Conservation (phyloP, 2,329 filamentous ascomycete genomes). For the Ophiostoma montium region DNA sequence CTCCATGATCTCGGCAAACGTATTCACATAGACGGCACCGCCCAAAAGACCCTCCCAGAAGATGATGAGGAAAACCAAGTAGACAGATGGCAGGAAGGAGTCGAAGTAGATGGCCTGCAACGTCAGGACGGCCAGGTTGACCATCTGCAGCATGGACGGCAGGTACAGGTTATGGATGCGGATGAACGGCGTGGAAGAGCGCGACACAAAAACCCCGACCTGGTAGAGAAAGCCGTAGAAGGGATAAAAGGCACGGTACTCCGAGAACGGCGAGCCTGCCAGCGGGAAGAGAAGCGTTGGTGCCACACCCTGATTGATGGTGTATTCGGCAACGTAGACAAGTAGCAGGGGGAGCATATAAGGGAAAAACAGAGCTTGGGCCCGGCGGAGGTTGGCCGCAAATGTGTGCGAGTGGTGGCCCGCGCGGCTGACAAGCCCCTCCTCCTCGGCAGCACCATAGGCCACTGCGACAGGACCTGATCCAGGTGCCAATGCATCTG, state of each 20-base stretch:
- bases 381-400: constrained; percentile 45
- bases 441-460: constrained; percentile 11
- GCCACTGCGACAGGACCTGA: not conserved
- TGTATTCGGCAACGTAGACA: constrained; percentile 93
- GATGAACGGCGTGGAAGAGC: constrained; percentile 78
- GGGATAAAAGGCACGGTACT: constrained; percentile 82
- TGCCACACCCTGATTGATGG: constrained; percentile 88
- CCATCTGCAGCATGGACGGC: constrained; percentile 67
- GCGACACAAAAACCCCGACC: constrained; percentile 84
- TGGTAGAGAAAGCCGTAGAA: constrained; percentile 94
- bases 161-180: constrained; percentile 69
- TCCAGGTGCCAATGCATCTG: not conserved
- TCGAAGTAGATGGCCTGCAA: constrained; percentile 53
- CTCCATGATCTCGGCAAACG: constrained; percentile 88
- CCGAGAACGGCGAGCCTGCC: constrained; percentile 56
- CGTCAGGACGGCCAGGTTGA: constrained; percentile 60
- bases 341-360: constrained; percentile 84
- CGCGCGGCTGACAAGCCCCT: constrained; percentile 3
- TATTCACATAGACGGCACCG: constrained; percentile 87
- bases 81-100: constrained; percentile 72
- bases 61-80: constrained; percentile 68
- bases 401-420: constrained; percentile 18
- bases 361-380: constrained; percentile 55
- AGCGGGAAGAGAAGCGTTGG: constrained; percentile 84
- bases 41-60: constrained; percentile 94